Conservation (phyloP, 2,329 filamentous ascomycete species). For the Tolypocladium ophioglossoides region DNA sequence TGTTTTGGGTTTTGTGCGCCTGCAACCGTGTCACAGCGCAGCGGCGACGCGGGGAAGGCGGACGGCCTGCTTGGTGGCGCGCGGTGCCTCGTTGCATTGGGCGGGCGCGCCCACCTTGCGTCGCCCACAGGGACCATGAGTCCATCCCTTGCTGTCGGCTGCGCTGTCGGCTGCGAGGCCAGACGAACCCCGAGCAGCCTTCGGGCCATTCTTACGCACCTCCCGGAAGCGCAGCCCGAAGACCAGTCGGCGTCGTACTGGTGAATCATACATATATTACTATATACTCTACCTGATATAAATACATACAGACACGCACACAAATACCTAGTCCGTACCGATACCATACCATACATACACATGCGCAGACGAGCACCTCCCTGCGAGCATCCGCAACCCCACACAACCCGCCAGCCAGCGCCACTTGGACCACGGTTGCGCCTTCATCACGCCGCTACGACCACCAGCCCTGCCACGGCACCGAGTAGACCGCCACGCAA, state of each 20-base stretch:
- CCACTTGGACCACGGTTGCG: not conserved
- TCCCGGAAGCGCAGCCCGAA: no score
- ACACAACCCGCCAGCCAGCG: conserved; percentile 2
- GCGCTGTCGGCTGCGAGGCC: no score
- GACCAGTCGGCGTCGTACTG: no score
- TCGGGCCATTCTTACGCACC: no score
- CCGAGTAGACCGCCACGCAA: not conserved
- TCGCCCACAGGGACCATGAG: no score
- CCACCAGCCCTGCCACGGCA: not conserved
- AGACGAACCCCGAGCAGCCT: no score
- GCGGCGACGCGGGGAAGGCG: not conserved
- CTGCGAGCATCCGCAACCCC: conserved; percentile 9
- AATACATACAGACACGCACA: conserved; percentile 2
- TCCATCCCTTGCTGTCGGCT: no score
- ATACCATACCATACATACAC: not conserved
- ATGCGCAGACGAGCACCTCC: conserved; percentile 8
- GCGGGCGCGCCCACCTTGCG: no score
- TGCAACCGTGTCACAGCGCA: not conserved
- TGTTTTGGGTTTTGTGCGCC: not conserved
- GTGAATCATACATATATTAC: not conserved
- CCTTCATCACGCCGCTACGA: not conserved
- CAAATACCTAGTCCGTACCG: not conserved
- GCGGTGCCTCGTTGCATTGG: not conserved
- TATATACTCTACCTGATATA: conserved; percentile 1
- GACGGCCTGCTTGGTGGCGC: not conserved